A percentile compares a stretch with the other conserved stretches of the same genome.
Evolutionary conservation across 495 filamentous ascomycete species (phyloP).

Genomic region (Aspergillus bridgeri): DNA sequence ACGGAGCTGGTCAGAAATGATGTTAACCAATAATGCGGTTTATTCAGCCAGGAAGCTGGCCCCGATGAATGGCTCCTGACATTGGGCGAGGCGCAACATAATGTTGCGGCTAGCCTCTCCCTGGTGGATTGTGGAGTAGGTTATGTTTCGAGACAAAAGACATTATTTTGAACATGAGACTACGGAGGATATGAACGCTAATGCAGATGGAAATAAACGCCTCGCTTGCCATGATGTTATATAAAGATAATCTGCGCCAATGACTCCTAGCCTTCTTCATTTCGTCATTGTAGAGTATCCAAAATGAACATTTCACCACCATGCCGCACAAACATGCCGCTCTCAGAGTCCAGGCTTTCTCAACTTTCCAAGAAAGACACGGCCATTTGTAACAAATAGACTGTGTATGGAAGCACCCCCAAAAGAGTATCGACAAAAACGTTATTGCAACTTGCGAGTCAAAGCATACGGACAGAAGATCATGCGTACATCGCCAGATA

Average conservation of each 20-base stretch:
- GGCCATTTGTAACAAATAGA: not conserved
- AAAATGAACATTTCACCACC: not conserved
- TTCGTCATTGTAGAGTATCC: not conserved
- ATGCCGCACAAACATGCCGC: not conserved
- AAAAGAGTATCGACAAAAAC: not conserved
- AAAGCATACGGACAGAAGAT: not conserved
- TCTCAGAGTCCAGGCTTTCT: not conserved
- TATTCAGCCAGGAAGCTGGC: not conserved
- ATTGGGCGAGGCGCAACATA: not conserved
- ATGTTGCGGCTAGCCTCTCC: not conserved
- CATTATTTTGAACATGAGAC: not conserved
- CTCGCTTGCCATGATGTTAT: conserved; percentile 12
- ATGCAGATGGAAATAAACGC: conserved; percentile 1
- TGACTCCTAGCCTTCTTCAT: not conserved
- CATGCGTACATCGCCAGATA: not conserved
- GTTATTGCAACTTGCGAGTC: not conserved
- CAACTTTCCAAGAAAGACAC: not conserved
- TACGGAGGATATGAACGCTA: not conserved
- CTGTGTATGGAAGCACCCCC: not conserved
- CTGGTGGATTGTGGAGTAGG: not conserved
- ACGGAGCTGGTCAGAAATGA: conserved; percentile 18
- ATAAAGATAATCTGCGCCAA: conserved; percentile 3
- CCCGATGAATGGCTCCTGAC: not conserved
- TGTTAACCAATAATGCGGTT: too few relatives aligned
- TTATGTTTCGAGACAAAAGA: not conserved